A percentile compares a stretch with the other conserved stretches of the same genome.
Conservation (phyloP, 129 eudicot species). For the Kitagawia praeruptora region DNA sequence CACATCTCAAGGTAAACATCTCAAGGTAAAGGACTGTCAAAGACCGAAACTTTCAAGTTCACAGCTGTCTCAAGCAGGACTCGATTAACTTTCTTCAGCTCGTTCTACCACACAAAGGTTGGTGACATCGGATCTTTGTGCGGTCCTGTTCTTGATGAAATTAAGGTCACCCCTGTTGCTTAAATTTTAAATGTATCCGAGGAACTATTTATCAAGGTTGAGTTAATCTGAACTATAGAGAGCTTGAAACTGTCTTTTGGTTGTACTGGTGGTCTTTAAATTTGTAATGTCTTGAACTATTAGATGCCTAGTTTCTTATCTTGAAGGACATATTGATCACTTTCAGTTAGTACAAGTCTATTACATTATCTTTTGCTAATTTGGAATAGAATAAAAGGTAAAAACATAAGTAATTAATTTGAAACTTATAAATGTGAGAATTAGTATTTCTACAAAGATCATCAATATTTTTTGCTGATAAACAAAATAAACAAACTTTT, state of each 20-base stretch:
- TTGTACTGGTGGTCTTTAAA: background rate
- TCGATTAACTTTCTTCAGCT: conserved; percentile 68
- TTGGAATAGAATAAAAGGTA: background rate
- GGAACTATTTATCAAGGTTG: background rate
- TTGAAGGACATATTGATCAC: background rate
- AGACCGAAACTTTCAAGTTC: conserved; percentile 44
- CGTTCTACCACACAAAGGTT: conserved; percentile 59
- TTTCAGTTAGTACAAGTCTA: background rate
- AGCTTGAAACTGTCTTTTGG: background rate
- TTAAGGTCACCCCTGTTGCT: conserved; percentile 30
- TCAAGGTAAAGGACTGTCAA: conserved; percentile 54
- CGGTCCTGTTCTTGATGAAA: conserved; percentile 85
- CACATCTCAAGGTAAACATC: no score
- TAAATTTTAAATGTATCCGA: background rate
- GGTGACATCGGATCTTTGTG: conserved; percentile 64
- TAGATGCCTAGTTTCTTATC: background rate
- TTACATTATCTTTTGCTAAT: background rate
- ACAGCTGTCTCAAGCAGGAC: conserved; percentile 48
- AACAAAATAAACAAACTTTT: no score
- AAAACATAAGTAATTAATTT: no score
- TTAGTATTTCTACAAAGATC: no score
- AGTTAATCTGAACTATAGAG: background rate
- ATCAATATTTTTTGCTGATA: no score
- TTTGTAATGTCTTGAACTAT: background rate
- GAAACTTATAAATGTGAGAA: no score